Percentiles rank a stretch among this genome's conserved stretches.
phyloP scores from a whole-genome alignment of 2,329 filamentous ascomycete species.

The Stachybotrys chartarum region DNA sequence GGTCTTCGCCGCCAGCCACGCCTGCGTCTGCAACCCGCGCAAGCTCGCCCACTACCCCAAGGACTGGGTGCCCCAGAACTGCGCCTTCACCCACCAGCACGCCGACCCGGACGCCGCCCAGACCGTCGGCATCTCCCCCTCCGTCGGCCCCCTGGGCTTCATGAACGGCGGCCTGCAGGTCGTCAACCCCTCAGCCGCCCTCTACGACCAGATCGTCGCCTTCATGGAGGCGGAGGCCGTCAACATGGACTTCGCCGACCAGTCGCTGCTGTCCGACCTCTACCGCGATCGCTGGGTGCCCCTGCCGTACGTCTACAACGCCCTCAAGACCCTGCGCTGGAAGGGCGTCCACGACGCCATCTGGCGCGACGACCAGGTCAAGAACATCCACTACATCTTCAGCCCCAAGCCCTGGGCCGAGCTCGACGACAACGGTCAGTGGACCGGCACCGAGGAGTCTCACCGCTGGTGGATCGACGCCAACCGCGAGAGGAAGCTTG shows the following conservation, averaged over 20 bases:
- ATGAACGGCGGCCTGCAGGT: conserved; percentile 47
- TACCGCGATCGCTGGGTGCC: conserved; percentile 50
- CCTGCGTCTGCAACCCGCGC: conserved; percentile 80
- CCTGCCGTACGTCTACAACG: conserved; percentile 55
- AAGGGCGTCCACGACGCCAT: conserved; percentile 45
- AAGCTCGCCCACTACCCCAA: conserved; percentile 71
- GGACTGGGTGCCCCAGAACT: conserved; percentile 55
- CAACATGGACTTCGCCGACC: conserved; percentile 51
- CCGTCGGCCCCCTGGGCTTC: conserved; percentile 39
- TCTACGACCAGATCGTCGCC: conserved; percentile 43
- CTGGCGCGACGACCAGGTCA: conserved; percentile 51
- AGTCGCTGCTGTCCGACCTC: conserved; percentile 48
- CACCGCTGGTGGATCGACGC: conserved; percentile 50
- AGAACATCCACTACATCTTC: conserved; percentile 56
- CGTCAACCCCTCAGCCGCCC: conserved; percentile 39
- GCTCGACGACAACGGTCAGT: conserved; percentile 33
- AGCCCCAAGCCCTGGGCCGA: conserved; percentile 57
- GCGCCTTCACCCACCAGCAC: conserved; percentile 52
- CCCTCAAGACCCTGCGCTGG: conserved; percentile 52
- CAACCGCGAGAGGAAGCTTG: conserved; percentile 35
- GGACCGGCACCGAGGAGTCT: conserved; percentile 36
- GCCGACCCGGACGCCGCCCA: conserved; percentile 37
- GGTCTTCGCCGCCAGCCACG: conserved; percentile 78
- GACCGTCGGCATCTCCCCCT: conserved; percentile 34
- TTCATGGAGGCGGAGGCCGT: conserved; percentile 41